Conservation (phyloP, 176 grass and related monocot genomes). For the Aegilops umbellulata region DNA sequence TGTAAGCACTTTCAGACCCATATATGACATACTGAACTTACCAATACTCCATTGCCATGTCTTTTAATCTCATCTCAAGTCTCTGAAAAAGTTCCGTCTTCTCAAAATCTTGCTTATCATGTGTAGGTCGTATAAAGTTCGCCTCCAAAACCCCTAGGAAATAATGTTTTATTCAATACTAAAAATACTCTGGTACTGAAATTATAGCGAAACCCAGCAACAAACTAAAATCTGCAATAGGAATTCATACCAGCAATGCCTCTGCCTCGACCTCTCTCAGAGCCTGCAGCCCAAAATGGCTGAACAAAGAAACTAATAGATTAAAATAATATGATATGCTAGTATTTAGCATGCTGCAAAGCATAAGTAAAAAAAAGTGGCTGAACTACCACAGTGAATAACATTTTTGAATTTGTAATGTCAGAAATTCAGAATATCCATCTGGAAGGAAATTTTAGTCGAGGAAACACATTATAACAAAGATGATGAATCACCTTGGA, state of each 20-base stretch:
- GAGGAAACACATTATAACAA: background rate
- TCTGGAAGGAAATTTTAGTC: background rate
- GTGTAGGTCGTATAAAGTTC: conserved; percentile 59
- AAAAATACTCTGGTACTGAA: background rate
- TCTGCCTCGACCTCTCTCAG: background rate
- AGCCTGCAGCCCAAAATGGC: conserved; percentile 39
- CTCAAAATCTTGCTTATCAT: conserved; percentile 73
- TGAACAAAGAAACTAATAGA: conserved; percentile 31
- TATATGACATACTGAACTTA: too few species aligned
- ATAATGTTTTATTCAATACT: background rate
- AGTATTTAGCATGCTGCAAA: background rate
- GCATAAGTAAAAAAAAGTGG: background rate
- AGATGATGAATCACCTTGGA: background rate
- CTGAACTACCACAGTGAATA: background rate
- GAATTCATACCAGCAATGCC: conserved; percentile 51
- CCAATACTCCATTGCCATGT: conserved; percentile 56
- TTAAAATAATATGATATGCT: background rate
- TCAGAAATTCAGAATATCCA: conserved; percentile 12
- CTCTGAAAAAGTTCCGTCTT: conserved; percentile 46
- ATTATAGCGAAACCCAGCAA: background rate
- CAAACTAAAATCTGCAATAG: background rate
- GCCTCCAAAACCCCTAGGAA: conserved; percentile 56
- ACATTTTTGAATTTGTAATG: background rate
- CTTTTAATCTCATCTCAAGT: conserved; percentile 53
- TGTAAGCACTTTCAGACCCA: background rate